Evolutionary conservation across 2,329 filamentous ascomycete genomes (phyloP).

Genomic region (Stylonectria norvegica): DNA sequence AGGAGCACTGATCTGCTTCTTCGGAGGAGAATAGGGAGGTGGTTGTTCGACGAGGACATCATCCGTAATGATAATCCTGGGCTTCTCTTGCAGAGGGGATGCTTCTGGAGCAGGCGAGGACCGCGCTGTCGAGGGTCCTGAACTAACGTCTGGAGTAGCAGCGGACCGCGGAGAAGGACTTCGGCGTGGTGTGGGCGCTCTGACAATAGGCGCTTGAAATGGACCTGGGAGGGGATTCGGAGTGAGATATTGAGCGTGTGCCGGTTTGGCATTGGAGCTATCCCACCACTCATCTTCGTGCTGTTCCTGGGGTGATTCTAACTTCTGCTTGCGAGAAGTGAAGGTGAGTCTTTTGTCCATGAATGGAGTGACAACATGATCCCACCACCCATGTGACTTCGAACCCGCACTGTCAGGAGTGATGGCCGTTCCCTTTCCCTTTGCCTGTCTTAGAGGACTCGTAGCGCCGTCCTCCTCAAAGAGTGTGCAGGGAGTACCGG

Average conservation of each 20-base stretch:
- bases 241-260: slow-evolving; percentile 15
- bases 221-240: slow-evolving; percentile 14
- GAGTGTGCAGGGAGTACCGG: slow-evolving; percentile 59
- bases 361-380: slow-evolving; percentile 71
- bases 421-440: slow-evolving; percentile 35
- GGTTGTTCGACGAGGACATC: slow-evolving; percentile 41
- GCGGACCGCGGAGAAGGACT: slow-evolving; percentile 29
- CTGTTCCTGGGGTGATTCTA: slow-evolving; percentile 30
- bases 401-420: slow-evolving; percentile 51
- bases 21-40: slow-evolving; percentile 54
- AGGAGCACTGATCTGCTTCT: slow-evolving; percentile 32
- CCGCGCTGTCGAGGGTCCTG: slow-evolving; percentile 20
- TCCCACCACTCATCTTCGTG: slow-evolving; percentile 39
- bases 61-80: slow-evolving; percentile 37
- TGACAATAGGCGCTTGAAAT: slow-evolving; percentile 35
- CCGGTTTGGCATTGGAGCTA: slow-evolving; percentile 12
- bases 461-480: slow-evolving; percentile 65
- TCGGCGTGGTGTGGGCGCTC: slow-evolving; percentile 35
- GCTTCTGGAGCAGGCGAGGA: slow-evolving; percentile 19
- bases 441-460: slow-evolving; percentile 37
- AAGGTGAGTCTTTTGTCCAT: slow-evolving; percentile 44
- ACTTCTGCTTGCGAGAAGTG: slow-evolving; percentile 35
- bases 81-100: slow-evolving; percentile 30
- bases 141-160: slow-evolving; percentile 6
- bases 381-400: slow-evolving; percentile 72